Base-by-base conservation (phyloP, 441 rosid species). In the Sinapis alba region DNA sequence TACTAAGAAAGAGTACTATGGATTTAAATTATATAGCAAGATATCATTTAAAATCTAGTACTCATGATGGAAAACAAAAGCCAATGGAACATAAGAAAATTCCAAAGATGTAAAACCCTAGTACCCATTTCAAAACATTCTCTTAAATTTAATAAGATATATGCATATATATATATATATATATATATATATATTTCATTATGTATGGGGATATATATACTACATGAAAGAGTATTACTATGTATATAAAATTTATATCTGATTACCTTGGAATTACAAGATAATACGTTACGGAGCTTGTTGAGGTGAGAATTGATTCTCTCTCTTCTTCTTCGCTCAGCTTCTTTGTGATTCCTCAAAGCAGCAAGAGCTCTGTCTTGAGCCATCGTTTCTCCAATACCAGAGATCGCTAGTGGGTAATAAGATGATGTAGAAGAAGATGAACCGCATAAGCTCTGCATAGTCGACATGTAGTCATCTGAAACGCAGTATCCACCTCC, bases 211-310 rank as follows among this genome's bases (percentile, higher is more conserved):
- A 32, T 23, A 38, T 38, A 65, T 26, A 26, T 20, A 51, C 3
- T 20, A 15, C 2, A 68, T 50, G 15, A 59, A 58, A 60, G 65
- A 30, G 26, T 43, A 12, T 30, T 10, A 11, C 6, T 60, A 74
- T 59, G 51, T 3, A 47, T 0, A 43, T 43, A 1, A 54, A 56
- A 21, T 3, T n/a, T 36, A n/a, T n/a, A n/a, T n/a, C n/a, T n/a
- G n/a, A n/a, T n/a, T 86, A 94, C 98, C 97, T 94, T 94, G 61
- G 99, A 94, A 79, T 87, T 94, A 79, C 99, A 92, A 79, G 96
- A 94, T 66, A 94, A 93, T 68, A 94, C 90, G 62, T 73, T 84
- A 51, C 98, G 82, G 23, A 94, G 99, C 84, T 87, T 90, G 81
- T 90, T 91, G 32, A 94, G 99, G 76, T 94, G 99, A 62, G 93